Percentiles rank a stretch among this genome's conserved stretches.
phyloP scores from a whole-genome alignment of 306 rosid genomes.

The Inga leiocalycina region DNA sequence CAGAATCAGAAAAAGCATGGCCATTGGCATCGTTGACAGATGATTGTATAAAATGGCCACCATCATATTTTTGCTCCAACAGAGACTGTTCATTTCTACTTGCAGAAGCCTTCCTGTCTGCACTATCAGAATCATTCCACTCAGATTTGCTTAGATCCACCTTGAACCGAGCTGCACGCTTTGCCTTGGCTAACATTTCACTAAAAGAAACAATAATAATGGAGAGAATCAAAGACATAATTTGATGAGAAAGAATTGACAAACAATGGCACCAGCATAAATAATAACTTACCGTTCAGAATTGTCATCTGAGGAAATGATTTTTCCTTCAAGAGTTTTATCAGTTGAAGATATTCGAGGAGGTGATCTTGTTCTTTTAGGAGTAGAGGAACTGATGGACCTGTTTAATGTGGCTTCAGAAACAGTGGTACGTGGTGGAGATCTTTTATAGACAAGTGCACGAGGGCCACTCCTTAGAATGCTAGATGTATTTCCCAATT shows the following conservation, averaged over 20 bases:
- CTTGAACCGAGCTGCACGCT: conserved; percentile 92
- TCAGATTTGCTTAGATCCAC: conserved; percentile 64
- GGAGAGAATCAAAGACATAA: conserved; percentile 14
- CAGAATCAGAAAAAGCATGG: conserved; percentile 54
- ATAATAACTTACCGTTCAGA: conserved; percentile 69
- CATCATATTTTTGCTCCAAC: conserved; percentile 50
- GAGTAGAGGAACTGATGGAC: conserved; percentile 41
- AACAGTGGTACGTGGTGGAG: conserved; percentile 31
- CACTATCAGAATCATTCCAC: conserved; percentile 47
- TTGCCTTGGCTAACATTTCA: conserved; percentile 88
- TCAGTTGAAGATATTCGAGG: conserved; percentile 48
- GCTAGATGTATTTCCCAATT: conserved; percentile 33
- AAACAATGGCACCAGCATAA: conserved; percentile 28
- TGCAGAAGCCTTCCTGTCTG: conserved; percentile 37
- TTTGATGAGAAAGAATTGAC: conserved; percentile 20
- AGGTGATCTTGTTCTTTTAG: conserved; percentile 88
- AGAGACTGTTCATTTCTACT: conserved; percentile 29
- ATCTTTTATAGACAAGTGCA: conserved; percentile 32
- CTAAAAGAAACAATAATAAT: conserved; percentile 47
- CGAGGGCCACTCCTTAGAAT: conserved; percentile 28
- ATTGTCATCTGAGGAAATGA: conserved; percentile 52
- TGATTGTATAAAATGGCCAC: conserved; percentile 47
- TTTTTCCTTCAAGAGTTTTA: conserved; percentile 53
- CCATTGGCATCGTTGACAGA: conserved; percentile 48
- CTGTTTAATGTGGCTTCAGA: conserved; percentile 36